A percentile compares a stretch with the other conserved stretches of the same genome.
Evolutionary conservation across 768 basidiomycete genomes (phyloP).

Genomic region (Pleurotus salmoneostramineus): DNA sequence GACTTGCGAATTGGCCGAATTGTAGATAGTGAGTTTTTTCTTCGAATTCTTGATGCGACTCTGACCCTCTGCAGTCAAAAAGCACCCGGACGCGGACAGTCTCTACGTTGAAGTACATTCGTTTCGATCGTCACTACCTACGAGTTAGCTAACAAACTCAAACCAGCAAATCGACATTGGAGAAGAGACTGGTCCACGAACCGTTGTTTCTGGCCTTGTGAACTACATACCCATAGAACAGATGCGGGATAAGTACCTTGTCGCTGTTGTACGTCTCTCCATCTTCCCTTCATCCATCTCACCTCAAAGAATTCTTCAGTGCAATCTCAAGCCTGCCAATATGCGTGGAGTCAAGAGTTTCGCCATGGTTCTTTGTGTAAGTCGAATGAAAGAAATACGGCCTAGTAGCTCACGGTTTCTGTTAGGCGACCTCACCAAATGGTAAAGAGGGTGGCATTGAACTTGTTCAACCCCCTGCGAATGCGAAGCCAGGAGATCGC

Average conservation of each 20-base stretch:
- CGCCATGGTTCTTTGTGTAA: constrained; percentile 93
- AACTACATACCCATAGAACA: constrained; percentile 95
- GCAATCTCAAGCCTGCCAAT: constrained; percentile 91
- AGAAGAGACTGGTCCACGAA: constrained; percentile 91
- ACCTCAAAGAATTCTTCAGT: constrained; percentile 34
- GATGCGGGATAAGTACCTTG: constrained; percentile 79
- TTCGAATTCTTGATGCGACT: background rate
- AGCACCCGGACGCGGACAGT: constrained; percentile 96
- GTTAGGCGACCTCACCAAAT: constrained; percentile 84
- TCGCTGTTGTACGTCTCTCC: constrained; percentile 60
- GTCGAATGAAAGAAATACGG: constrained; percentile 15
- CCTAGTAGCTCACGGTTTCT: background rate
- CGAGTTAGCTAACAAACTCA: background rate
- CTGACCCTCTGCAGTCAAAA: constrained; percentile 56
- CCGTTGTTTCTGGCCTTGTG: constrained; percentile 95
- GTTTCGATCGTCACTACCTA: constrained; percentile 8
- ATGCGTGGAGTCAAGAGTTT: constrained; percentile 99
- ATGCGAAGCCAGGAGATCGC: constrained; percentile 85
- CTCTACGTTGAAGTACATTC: constrained; percentile 83
- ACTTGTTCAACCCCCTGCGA: constrained; percentile 82
- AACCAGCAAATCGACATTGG: constrained; percentile 91
- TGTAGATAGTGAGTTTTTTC: constrained; percentile 64
- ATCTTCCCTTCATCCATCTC: background rate
- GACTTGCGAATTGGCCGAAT: constrained; percentile 94
- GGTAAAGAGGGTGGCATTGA: constrained; percentile 91